Conservation (phyloP, 2,329 filamentous ascomycete species). For the Ascochyta lentis region DNA sequence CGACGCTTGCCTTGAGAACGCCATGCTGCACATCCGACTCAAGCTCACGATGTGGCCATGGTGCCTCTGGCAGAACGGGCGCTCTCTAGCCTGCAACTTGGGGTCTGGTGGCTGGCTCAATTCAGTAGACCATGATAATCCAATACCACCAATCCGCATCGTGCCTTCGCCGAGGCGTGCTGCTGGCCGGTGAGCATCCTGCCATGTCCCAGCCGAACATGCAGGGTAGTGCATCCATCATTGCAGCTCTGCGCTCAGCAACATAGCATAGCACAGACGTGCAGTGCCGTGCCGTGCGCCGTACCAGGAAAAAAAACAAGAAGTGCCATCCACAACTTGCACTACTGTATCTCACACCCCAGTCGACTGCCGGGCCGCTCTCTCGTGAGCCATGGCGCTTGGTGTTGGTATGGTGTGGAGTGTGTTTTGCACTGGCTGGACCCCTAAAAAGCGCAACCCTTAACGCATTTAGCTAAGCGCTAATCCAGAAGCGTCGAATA, state of each 20-base stretch:
- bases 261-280: too few species aligned
- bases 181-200: slow-evolving; percentile 4
- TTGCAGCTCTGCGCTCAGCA: too few species aligned
- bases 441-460: slow-evolving; percentile 2
- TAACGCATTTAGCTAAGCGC: neutral
- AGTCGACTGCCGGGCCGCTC: neutral
- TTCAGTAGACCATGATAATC: neutral
- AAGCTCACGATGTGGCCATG: slow-evolving; percentile 1
- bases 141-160: slow-evolving; percentile 14
- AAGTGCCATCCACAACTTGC: neutral
- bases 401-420: neutral
- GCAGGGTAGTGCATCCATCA: neutral
- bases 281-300: too few species aligned
- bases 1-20: neutral
- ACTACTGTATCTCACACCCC: neutral
- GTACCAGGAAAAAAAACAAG: too few species aligned
- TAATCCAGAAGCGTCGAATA: slow-evolving; percentile 5
- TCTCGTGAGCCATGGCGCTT: slow-evolving; percentile 1
- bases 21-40: slow-evolving; percentile 2
- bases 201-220: neutral
- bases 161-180: neutral
- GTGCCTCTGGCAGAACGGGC: neutral
- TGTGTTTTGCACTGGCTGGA: slow-evolving; percentile 5
- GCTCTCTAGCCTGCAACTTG: slow-evolving; percentile 7
- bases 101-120: slow-evolving; percentile 13